These are phyloP conservation scores for Trichoderma arundinaceum DNA, from an alignment of 2,329 filamentous ascomycete species.

Conservation along the genomic window DNA sequence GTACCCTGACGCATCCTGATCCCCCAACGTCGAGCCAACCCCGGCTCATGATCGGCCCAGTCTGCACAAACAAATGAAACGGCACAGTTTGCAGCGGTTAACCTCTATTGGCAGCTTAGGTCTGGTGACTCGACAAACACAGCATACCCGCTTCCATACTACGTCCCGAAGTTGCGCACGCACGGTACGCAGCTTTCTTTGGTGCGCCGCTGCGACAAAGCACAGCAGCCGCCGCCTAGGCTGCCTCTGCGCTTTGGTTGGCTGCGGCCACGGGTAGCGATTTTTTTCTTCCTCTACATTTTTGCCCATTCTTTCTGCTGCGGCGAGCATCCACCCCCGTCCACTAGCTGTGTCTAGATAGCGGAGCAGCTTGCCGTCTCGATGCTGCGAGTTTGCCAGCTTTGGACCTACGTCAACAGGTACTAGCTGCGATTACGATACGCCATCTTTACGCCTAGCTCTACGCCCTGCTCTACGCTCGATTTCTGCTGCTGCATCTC, in stretches of 20 bases:
- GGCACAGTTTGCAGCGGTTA: constrained; percentile 41
- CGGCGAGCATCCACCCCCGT: background rate
- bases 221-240: constrained; percentile 1
- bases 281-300: background rate
- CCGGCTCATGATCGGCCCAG: constrained; percentile 43
- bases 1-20: constrained; percentile 20
- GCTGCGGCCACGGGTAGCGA: constrained; percentile 19
- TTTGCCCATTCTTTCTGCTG: constrained; percentile 9
- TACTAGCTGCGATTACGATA: constrained; percentile 17
- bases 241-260: constrained; percentile 22
- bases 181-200: constrained; percentile 23
- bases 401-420: constrained; percentile 28
- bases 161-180: constrained; percentile 32
- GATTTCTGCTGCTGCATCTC: constrained; percentile 17
- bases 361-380: constrained; percentile 26
- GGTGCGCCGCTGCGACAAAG: constrained; percentile 20
- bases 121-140: constrained; percentile 37
- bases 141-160: constrained; percentile 32
- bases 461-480: background rate
- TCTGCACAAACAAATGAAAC: constrained; percentile 44
- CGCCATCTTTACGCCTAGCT: constrained; percentile 20
- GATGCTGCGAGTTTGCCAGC: constrained; percentile 25
- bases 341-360: constrained; percentile 25
- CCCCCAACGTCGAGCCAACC: constrained; percentile 28
- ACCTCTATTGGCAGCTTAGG: constrained; percentile 35